A percentile compares a stretch with the other conserved stretches of the same genome.
phyloP scores from a whole-genome alignment of 2,329 filamentous ascomycete species.

The Ophiosphaerella herpotricha region DNA sequence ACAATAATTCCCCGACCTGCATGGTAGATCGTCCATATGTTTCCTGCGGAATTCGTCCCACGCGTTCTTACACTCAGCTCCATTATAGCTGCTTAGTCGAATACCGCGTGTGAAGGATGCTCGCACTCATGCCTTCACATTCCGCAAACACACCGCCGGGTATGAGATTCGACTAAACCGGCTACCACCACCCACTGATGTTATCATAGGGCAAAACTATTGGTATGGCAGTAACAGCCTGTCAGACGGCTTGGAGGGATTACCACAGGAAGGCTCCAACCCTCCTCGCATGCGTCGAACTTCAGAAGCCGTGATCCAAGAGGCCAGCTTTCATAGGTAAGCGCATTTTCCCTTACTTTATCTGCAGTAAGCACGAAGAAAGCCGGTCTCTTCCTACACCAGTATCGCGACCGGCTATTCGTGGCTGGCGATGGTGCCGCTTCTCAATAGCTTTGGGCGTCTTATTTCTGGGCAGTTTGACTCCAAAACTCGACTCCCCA shows the following conservation, averaged over 20 bases:
- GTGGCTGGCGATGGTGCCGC: no score
- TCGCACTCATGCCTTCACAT: slow-evolving; percentile 45
- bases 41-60: slow-evolving; percentile 25
- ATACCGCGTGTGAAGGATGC: slow-evolving; percentile 35
- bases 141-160: slow-evolving; percentile 40
- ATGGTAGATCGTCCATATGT: slow-evolving; percentile 33
- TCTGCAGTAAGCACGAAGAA: neutral
- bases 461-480: no score
- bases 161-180: slow-evolving; percentile 15
- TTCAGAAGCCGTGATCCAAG: slow-evolving; percentile 38
- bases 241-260: slow-evolving; percentile 33
- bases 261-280: slow-evolving; percentile 27
- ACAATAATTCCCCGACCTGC: slow-evolving; percentile 39
- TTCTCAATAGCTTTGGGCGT: no score
- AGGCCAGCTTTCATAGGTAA: slow-evolving; percentile 36
- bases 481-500: no score
- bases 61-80: slow-evolving; percentile 20
- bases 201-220: slow-evolving; percentile 32
- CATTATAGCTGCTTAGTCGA: slow-evolving; percentile 27
- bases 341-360: slow-evolving; percentile 8
- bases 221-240: slow-evolving; percentile 41
- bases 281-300: slow-evolving; percentile 35
- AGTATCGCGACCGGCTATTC: no score
- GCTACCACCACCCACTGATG: slow-evolving; percentile 15
- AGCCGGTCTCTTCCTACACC: no score